These are phyloP conservation scores for Gaultheria prostrata DNA, from an alignment of 148 eudicot species.

Conservation along the genomic window DNA sequence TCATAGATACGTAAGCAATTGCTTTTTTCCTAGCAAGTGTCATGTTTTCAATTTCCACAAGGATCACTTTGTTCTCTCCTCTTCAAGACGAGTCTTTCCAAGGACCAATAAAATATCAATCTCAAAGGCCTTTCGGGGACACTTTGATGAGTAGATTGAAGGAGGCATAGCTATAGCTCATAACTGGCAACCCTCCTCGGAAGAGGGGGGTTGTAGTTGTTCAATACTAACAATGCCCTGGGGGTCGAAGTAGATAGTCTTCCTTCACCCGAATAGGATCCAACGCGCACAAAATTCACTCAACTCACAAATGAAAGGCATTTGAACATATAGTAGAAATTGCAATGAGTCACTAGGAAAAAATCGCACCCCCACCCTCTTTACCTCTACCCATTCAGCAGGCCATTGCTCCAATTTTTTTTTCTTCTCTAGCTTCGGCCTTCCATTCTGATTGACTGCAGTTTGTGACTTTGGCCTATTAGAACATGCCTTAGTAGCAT, in stretches of 20 bases:
- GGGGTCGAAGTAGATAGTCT: background rate
- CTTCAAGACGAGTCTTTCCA: background rate
- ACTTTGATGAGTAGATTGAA: background rate
- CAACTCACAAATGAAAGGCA: background rate
- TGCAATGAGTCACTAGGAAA: background rate
- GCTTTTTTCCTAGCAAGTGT: background rate
- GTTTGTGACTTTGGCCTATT: background rate
- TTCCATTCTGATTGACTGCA: background rate
- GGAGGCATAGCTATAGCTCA: background rate
- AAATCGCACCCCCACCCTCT: background rate
- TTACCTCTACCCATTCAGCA: background rate
- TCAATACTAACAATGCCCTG: background rate
- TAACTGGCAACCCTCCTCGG: background rate
- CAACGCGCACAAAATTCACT: background rate
- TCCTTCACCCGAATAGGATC: background rate
- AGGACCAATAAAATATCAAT: background rate
- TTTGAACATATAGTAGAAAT: background rate
- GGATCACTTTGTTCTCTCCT: background rate
- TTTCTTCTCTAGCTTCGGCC: background rate
- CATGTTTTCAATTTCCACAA: background rate
- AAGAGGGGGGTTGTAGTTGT: background rate
- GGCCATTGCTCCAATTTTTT: background rate
- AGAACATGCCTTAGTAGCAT: background rate
- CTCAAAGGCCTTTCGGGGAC: background rate
- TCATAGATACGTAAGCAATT: background rate